A percentile compares a stretch with the other conserved stretches of the same genome.
Conservation (phyloP, 2,329 filamentous ascomycete genomes). For the Sporothrix sp. region DNA sequence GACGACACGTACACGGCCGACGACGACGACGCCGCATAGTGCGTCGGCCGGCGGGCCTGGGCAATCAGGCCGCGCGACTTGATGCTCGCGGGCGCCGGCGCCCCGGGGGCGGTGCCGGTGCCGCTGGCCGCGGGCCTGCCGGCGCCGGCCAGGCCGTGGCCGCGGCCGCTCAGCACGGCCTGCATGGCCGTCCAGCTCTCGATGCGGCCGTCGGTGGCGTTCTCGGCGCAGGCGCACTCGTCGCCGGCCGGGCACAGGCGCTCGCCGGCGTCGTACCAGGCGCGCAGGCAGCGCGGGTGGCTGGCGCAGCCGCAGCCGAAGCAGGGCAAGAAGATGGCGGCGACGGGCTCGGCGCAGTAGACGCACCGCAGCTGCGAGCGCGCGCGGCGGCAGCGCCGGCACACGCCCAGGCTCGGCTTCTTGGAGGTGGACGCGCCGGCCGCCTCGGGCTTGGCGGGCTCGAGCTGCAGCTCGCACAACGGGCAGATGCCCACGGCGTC, state of each 20-base stretch:
- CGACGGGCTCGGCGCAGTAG: constrained; percentile 52
- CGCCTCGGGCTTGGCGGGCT: constrained; percentile 41
- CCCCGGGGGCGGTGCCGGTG: no score
- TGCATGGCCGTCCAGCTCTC: constrained; percentile 52
- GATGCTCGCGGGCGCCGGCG: background rate
- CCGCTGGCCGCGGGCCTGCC: no score
- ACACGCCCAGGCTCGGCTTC: constrained; percentile 34
- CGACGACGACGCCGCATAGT: constrained; percentile 15
- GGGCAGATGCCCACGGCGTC: constrained; percentile 55
- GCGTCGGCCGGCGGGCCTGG: constrained; percentile 17
- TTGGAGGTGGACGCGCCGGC: constrained; percentile 16
- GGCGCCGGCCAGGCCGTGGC: background rate
- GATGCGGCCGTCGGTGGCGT: constrained; percentile 46
- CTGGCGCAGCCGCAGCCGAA: constrained; percentile 53
- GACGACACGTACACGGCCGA: constrained; percentile 12
- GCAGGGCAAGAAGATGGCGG: constrained; percentile 51
- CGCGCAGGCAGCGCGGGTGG: constrained; percentile 48
- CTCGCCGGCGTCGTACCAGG: constrained; percentile 50
- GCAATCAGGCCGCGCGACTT: constrained; percentile 13
- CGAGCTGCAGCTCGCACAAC: constrained; percentile 52
- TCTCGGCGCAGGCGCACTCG: constrained; percentile 51
- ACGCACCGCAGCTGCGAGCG: constrained; percentile 53
- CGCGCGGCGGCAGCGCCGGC: constrained; percentile 41
- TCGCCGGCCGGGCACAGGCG: constrained; percentile 52
- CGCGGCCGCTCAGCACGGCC: constrained; percentile 20